Evolutionary conservation across 169 alveolate species (phyloP), one percentile per base, ranked within the genome.

Genomic region (Cryptosporidium canis): DNA sequence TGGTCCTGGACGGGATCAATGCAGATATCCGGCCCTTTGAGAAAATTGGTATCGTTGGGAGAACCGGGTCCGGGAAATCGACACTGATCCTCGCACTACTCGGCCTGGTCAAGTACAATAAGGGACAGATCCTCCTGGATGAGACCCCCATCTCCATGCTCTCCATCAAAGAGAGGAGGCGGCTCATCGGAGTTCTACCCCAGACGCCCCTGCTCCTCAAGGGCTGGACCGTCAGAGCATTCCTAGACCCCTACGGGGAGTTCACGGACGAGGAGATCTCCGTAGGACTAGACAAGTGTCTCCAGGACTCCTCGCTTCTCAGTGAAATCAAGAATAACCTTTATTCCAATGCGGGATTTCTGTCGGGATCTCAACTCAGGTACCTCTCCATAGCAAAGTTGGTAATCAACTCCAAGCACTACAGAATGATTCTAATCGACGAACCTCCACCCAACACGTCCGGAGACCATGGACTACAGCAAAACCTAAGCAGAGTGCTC

Each of bases 381-480:
- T 92, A 90, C 63, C 67, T 93, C 47, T 85, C 94, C 8, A 67
- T 94, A 33, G 96, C 93, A 8, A 61, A 93, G 18, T 63, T 94
- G 43, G 92, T 92, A 9, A 90, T 94, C 27, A 90, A 91, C 56
- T 90, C 96, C 27, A 68, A 83, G 16, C 77, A 71, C 16, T 94
- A 93, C 71, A 93, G 92, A 64, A 71, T 94, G 51, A 63, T 94
- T 5, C 58, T 94, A 47, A 83, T 94, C 29, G 96, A 94, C 70
- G 96, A 94, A 67, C 95, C 95, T 35, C 96, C 96, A 7, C 84
- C 84, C 9, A 77, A 48, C 41, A 24, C 27, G 5, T 39, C 7
- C 0, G 87, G 70, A 35, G 71, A 77, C 44, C 31, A 37, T 2
- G 72, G 72, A 6, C 58, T 33, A 16, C 65, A 55, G 24, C 55